Percentiles rank a stretch among this genome's conserved stretches.
phyloP scores from a whole-genome alignment of 2,329 filamentous ascomycete genomes.

The Volutella citrinella region DNA sequence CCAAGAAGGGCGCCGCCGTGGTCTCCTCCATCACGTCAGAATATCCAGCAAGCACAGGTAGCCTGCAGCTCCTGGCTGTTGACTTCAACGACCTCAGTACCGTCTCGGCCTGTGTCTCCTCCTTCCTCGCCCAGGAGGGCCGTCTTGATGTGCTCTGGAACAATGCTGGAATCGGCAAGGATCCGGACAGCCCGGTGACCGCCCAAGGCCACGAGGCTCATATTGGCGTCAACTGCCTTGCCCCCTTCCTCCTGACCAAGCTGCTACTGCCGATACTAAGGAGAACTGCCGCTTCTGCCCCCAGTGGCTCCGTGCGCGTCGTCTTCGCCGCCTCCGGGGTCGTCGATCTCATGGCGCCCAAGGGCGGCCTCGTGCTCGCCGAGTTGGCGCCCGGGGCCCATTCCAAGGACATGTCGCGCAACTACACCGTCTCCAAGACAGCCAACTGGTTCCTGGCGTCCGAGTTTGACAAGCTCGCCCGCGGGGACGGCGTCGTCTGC shows the following conservation, averaged over 20 bases:
- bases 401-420: slow-evolving; percentile 15
- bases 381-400: slow-evolving; percentile 10
- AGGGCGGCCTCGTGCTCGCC: slow-evolving; percentile 15
- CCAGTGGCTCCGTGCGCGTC: slow-evolving; percentile 10
- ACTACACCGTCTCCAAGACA: slow-evolving; percentile 21
- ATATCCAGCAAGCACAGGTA: slow-evolving; percentile 9
- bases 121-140: slow-evolving; percentile 6
- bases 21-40: slow-evolving; percentile 8
- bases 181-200: slow-evolving; percentile 14
- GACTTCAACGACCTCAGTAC: slow-evolving; percentile 15
- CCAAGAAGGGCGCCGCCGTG: slow-evolving; percentile 8
- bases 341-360: slow-evolving; percentile 13
- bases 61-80: slow-evolving; percentile 12
- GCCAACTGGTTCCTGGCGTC: slow-evolving; percentile 16
- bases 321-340: slow-evolving; percentile 17
- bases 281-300: slow-evolving; percentile 3
- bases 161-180: slow-evolving; percentile 19
- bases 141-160: slow-evolving; percentile 16
- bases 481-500: too few relatives aligned
- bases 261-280: slow-evolving; percentile 10
- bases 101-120: slow-evolving; percentile 4
- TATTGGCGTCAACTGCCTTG: slow-evolving; percentile 19
- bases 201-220: slow-evolving; percentile 16
- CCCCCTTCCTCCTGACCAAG: slow-evolving; percentile 12
- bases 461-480: too few relatives aligned